Evolutionary conservation across 169 alveolate species (phyloP).

Genomic region (Plasmodium reichenowi): DNA sequence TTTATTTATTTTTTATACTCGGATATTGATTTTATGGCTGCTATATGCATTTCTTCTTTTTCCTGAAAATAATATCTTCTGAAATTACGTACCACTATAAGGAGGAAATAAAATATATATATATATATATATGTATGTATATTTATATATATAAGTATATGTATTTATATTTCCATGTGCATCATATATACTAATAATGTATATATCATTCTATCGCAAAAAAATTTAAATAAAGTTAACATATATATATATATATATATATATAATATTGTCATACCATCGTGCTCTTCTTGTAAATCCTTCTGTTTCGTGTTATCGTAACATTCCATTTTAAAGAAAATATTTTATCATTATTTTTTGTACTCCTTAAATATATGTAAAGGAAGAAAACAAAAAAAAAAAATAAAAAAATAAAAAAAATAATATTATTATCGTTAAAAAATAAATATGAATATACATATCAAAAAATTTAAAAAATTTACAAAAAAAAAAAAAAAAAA

Average conservation of each 20-base stretch:
- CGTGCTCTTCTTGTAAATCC: constrained; percentile 62
- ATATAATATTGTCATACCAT: constrained; percentile 28
- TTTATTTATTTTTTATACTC: constrained; percentile 27
- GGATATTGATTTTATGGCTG: constrained; percentile 64
- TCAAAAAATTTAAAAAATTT: no score
- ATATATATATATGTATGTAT: background rate
- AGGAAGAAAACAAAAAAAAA: no score
- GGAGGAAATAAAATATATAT: background rate
- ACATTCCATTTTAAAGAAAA: constrained; percentile 36
- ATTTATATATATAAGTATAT: background rate
- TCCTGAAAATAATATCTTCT: constrained; percentile 60
- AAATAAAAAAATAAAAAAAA: background rate
- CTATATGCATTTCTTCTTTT: constrained; percentile 59
- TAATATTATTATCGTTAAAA: background rate
- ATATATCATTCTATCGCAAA: no score
- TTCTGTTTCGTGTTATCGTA: constrained; percentile 15
- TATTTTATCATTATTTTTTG: background rate
- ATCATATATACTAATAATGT: no score
- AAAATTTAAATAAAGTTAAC: background rate
- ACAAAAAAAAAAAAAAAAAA: no score
- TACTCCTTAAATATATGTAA: background rate
- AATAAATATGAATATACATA: no score
- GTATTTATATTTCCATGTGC: background rate
- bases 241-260: background rate
- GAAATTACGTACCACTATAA: constrained; percentile 48